These are phyloP conservation scores for Pseudogymnoascus sp. DNA, from an alignment of 2,329 filamentous ascomycete genomes.

Conservation along the genomic window DNA sequence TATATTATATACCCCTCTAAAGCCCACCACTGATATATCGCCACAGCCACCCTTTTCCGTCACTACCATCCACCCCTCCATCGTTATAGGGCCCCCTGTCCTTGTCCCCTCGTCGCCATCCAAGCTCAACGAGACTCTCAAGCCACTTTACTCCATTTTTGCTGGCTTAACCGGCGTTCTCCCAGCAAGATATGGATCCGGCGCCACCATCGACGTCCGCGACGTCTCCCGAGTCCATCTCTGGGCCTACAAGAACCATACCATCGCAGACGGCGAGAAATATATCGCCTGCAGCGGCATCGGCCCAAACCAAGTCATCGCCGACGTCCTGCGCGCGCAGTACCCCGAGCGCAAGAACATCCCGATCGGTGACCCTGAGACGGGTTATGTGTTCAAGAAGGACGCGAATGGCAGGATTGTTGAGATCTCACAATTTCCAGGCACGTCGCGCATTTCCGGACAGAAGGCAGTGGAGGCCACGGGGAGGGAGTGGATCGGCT, in stretches of 20 bases:
- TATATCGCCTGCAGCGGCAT: slow-evolving; percentile 32
- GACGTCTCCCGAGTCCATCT: slow-evolving; percentile 36
- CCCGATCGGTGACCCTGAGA: slow-evolving; percentile 30
- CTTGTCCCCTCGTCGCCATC: slow-evolving; percentile 25
- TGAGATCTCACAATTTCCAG: slow-evolving; percentile 11
- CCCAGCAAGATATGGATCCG: slow-evolving; percentile 22
- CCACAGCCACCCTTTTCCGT: slow-evolving; percentile 28
- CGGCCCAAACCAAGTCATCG: slow-evolving; percentile 31
- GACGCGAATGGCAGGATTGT: slow-evolving; percentile 20
- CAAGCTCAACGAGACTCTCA: slow-evolving; percentile 30
- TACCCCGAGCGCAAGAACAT: slow-evolving; percentile 33
- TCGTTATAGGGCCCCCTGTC: slow-evolving; percentile 35
- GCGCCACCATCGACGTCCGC: slow-evolving; percentile 35
- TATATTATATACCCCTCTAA: background rate
- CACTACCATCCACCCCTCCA: slow-evolving; percentile 34
- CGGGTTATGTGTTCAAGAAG: slow-evolving; percentile 31
- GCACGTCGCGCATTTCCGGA: slow-evolving; percentile 21
- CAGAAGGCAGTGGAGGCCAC: slow-evolving; percentile 25
- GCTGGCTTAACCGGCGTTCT: slow-evolving; percentile 26
- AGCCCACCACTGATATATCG: background rate
- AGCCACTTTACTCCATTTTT: slow-evolving; percentile 30
- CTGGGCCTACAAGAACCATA: slow-evolving; percentile 31
- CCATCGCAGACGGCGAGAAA: slow-evolving; percentile 33
- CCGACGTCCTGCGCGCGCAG: slow-evolving; percentile 34
- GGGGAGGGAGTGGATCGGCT: slow-evolving; percentile 24